A percentile compares a stretch with the other conserved stretches of the same genome.
Conservation (phyloP, 2,329 filamentous ascomycete genomes). For the Pyrenochaeta sp. region DNA sequence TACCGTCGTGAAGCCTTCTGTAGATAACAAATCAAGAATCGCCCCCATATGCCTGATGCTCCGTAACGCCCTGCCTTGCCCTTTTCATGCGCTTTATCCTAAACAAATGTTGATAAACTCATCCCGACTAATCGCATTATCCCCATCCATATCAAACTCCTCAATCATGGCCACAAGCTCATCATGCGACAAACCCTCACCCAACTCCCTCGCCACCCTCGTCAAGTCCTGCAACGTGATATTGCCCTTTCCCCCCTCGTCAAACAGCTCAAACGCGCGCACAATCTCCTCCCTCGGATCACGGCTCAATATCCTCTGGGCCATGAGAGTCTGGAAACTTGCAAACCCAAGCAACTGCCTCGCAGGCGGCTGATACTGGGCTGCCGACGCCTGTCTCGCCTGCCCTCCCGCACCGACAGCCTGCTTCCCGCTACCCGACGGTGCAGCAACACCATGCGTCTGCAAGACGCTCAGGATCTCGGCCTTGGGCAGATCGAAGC, state of each 20-base stretch:
- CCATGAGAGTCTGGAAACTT: constrained; percentile 76
- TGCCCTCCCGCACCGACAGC: background rate
- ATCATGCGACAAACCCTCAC: constrained; percentile 90
- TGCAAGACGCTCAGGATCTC: constrained; percentile 84
- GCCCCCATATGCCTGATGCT: constrained; percentile 8
- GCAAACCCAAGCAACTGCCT: constrained; percentile 76
- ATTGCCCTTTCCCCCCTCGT: constrained; percentile 87
- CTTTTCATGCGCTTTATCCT: constrained; percentile 31
- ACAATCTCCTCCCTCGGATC: constrained; percentile 92
- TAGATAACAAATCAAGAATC: constrained; percentile 3
- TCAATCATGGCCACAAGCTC: constrained; percentile 97
- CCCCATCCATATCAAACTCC: constrained; percentile 94
- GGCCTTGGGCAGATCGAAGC: constrained; percentile 87
- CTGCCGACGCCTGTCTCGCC: constrained; percentile 7
- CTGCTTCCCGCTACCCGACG: constrained; percentile 6
- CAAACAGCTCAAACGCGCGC: constrained; percentile 91
- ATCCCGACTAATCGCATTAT: constrained; percentile 74
- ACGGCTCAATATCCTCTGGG: constrained; percentile 78
- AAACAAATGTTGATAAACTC: constrained; percentile 73
- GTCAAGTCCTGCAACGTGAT: constrained; percentile 90
- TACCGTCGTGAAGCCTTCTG: background rate
- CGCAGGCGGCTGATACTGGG: constrained; percentile 34
- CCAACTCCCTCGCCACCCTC: constrained; percentile 86
- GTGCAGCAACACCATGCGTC: constrained; percentile 67
- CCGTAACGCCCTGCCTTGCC: background rate